These are phyloP conservation scores for Alloteropsis semialata DNA, from an alignment of 176 grass and related monocot genomes.

Conservation along the genomic window DNA sequence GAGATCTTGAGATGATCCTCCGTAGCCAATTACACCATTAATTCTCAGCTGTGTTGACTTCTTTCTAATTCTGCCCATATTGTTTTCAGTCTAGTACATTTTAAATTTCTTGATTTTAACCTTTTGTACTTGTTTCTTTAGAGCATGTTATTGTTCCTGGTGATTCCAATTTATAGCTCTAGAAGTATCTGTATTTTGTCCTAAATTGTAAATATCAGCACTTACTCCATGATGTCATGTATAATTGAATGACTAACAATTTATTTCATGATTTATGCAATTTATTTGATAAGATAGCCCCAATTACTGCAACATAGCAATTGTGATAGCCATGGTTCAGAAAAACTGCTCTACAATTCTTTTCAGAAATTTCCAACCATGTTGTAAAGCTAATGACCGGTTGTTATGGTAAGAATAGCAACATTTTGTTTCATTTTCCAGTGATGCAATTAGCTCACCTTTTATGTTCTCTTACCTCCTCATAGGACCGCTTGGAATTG, in stretches of 20 bases:
- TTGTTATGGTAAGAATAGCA: background rate
- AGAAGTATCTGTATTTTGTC: background rate
- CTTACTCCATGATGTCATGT: background rate
- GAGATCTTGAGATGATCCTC: background rate
- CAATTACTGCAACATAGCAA: background rate
- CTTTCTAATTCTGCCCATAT: background rate
- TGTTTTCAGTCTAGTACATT: background rate
- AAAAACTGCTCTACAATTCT: background rate
- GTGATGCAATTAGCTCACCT: background rate
- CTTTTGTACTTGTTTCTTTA: background rate
- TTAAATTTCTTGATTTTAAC: background rate
- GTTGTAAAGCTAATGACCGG: background rate
- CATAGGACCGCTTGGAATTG: background rate
- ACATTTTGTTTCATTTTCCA: background rate
- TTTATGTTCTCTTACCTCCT: background rate
- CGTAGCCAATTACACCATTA: background rate
- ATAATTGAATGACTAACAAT: background rate
- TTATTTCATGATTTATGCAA: background rate
- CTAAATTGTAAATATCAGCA: background rate
- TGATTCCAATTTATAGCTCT: background rate
- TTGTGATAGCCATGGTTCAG: background rate
- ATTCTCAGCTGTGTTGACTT: background rate
- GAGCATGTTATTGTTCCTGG: background rate
- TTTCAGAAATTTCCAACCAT: background rate
- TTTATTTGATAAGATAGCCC: background rate